Percentiles rank a stretch among this genome's conserved stretches.
These are phyloP conservation scores for Scutellaria minor DNA, from an alignment of 257 asterid species.

Conservation along the genomic window DNA sequence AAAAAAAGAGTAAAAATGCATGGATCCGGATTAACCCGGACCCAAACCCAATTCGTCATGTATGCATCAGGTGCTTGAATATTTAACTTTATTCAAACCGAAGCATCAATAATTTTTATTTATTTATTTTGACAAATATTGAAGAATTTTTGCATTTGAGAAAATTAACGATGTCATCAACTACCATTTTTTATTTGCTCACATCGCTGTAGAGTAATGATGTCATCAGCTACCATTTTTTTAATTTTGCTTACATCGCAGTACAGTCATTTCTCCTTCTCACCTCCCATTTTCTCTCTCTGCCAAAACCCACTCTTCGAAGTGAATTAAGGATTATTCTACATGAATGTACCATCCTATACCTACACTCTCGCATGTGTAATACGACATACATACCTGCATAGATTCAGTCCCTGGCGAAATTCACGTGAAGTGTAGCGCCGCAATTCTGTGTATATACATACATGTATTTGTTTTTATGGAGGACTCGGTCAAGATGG, in stretches of 20 bases:
- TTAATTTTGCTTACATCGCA: too few relatives aligned
- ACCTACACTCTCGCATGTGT: not conserved
- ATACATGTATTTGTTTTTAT: conserved; percentile 15
- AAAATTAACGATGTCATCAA: too few relatives aligned
- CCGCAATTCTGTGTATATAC: conserved; percentile 22
- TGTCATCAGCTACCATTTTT: not conserved
- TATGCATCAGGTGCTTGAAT: too few relatives aligned
- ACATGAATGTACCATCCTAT: not conserved
- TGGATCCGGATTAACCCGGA: too few relatives aligned
- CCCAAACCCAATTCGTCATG: too few relatives aligned
- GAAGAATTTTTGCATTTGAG: too few relatives aligned
- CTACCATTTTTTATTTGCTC: too few relatives aligned
- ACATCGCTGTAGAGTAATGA: not conserved
- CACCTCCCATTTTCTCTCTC: conserved; percentile 39
- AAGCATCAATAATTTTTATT: too few relatives aligned
- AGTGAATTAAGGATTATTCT: conserved; percentile 3
- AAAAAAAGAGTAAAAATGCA: too few relatives aligned
- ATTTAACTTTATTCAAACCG: too few relatives aligned
- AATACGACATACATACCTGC: not conserved
- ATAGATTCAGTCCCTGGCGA: conserved; percentile 1
- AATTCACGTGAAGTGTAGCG: conserved; percentile 21
- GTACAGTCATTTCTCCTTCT: conserved; percentile 35
- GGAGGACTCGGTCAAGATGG: conserved; percentile 44
- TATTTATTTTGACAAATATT: too few relatives aligned
- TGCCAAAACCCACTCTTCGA: not conserved